Evolutionary conservation across 768 basidiomycete genomes (phyloP).

Genomic region (Boletales sp.): DNA sequence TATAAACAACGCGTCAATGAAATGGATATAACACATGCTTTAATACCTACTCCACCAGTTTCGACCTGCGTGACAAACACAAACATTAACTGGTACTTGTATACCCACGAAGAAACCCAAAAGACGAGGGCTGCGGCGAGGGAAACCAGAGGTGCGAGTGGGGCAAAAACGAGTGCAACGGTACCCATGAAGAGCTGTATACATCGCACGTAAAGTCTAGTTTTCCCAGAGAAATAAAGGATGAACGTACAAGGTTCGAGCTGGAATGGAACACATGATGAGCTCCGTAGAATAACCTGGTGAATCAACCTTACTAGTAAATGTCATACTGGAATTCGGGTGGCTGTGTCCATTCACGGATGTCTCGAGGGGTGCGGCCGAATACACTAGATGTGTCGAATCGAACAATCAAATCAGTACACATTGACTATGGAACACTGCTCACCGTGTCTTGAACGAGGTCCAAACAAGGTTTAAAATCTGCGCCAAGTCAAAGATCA

Average conservation of each 20-base stretch:
- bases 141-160: slow-evolving; percentile 86
- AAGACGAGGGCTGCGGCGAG: slow-evolving; percentile 82
- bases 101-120: slow-evolving; percentile 83
- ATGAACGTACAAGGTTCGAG: slow-evolving; percentile 51
- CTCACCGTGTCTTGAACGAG: slow-evolving; percentile 78
- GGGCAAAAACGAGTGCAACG: slow-evolving; percentile 93
- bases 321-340: slow-evolving; percentile 86
- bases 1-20: slow-evolving; percentile 25
- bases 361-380: slow-evolving; percentile 87
- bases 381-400: slow-evolving; percentile 47
- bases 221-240: background rate
- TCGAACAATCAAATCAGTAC: background rate
- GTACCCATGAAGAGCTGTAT: slow-evolving; percentile 80
- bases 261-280: slow-evolving; percentile 23
- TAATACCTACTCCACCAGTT: slow-evolving; percentile 77
- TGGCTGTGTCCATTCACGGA: slow-evolving; percentile 87
- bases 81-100: slow-evolving; percentile 98
- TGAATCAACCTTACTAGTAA: slow-evolving; percentile 59
- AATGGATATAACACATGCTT: background rate
- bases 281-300: background rate
- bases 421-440: background rate
- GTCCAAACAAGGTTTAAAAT: slow-evolving; percentile 86
- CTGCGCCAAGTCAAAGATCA: slow-evolving; percentile 93
- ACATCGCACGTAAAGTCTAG: slow-evolving; percentile 5
- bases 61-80: slow-evolving; percentile 87